Evolutionary conservation across 2,329 filamentous ascomycete genomes (phyloP), one percentile per base, ranked within the genome.

Genomic region (Penicillium digitatum): DNA sequence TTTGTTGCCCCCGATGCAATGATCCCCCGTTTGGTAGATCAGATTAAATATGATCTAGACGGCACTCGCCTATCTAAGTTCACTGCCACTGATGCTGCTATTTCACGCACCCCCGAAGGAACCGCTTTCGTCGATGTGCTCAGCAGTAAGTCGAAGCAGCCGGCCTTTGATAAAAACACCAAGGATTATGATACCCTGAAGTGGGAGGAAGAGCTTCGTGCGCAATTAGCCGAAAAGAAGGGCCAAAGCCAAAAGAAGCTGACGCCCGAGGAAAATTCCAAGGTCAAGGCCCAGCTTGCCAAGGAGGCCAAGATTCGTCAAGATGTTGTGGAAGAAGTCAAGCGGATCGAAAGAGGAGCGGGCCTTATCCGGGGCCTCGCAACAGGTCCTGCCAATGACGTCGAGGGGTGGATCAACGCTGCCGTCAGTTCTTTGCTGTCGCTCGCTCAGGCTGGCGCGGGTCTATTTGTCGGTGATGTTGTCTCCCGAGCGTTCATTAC

Each of bases 171-270:
- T 74, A 97, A 96, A 76, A 96, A 90, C 66, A 87, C 85, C 46
- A 96, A 95, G 71, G 94, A 97, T 70, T 96, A 96, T 66, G 90
- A 99, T 65, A 95, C 90, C 1, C 75, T 96, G 38, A 96, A 96
- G 73, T 99, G 95, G 94, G 94, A 99, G 73, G 88, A 93, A 70
- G 94, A 99, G 61, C 80, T 99, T 8, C 82, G 92, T 54, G 82
- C 85, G 37, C 90, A 96, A 65, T 76, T 99, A 38, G 91, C 92
- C n/a, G 82, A 89, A 69, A 99, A 97, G 78, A 96, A 93, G 72
- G 93, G 93, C 1, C 72, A 76, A 43, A 84, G 89, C 57, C 85
- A 90, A 65, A 93, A 91, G 77, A 99, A 96, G 74, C 83, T 97
- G 10, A 94, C 90, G 0, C 76, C 89, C 0, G 94, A 97, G 34